phyloP scores from a whole-genome alignment of 1,139 yeast species.

The Zygosaccharomyces pseudobailii region DNA sequence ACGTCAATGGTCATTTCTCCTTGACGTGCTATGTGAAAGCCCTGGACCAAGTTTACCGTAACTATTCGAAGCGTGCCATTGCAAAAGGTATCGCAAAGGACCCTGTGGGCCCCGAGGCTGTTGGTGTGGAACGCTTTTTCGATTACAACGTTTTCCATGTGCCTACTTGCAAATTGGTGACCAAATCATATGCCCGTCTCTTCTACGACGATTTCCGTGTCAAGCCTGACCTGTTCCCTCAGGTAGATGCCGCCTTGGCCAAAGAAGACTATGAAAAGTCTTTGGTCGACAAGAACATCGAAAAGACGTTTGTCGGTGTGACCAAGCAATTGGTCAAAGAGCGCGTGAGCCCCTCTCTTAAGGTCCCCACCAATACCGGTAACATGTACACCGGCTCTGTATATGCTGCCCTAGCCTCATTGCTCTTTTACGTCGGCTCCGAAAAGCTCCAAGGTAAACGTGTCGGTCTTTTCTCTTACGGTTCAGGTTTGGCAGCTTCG shows the following conservation, averaged over 20 bases:
- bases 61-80: constrained; percentile 76
- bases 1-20: constrained; percentile 96
- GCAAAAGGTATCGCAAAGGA: constrained; percentile 44
- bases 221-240: constrained; percentile 59
- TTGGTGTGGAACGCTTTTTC: constrained; percentile 65
- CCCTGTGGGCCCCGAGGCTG: constrained; percentile 48
- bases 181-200: constrained; percentile 89
- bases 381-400: constrained; percentile 97
- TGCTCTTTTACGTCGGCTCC: constrained; percentile 68
- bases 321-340: constrained; percentile 67
- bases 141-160: constrained; percentile 97
- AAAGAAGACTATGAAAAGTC: constrained; percentile 70
- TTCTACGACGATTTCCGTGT: constrained; percentile 80
- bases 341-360: constrained; percentile 76
- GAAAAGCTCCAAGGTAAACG: constrained; percentile 77
- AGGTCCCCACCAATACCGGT: constrained; percentile 94
- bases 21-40: constrained; percentile 93
- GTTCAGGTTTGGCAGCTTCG: constrained; percentile 95
- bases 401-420: constrained; percentile 81
- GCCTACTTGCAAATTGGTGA: constrained; percentile 94
- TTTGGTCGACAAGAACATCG: constrained; percentile 72
- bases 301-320: constrained; percentile 76
- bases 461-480: constrained; percentile 91
- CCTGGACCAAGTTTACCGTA: constrained; percentile 76
- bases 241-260: constrained; percentile 52